These are phyloP conservation scores for Exophiala xenobiotica DNA, from an alignment of 2,329 filamentous ascomycete genomes.

Conservation along the genomic window DNA sequence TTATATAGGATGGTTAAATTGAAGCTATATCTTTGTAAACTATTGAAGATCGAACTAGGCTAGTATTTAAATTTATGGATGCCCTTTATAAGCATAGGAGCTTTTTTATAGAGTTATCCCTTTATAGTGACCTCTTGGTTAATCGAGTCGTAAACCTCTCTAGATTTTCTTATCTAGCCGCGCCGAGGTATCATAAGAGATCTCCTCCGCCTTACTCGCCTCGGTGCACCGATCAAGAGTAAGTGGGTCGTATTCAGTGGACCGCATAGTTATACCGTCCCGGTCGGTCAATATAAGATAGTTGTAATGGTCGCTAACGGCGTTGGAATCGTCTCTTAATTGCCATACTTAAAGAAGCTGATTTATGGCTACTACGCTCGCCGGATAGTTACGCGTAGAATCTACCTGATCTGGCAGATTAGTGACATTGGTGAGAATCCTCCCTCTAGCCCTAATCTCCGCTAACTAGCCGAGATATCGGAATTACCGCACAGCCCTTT, in stretches of 20 bases:
- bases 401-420: constrained; percentile 39
- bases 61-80: constrained; percentile 27
- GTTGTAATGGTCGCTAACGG: constrained; percentile 37
- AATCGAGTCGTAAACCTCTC: constrained; percentile 23
- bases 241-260: constrained; percentile 34
- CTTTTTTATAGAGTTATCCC: constrained; percentile 29
- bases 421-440: constrained; percentile 31
- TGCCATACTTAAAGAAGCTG: constrained; percentile 40
- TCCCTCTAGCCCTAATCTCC: background rate
- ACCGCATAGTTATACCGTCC: constrained; percentile 34
- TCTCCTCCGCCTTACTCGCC: constrained; percentile 23
- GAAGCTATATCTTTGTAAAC: constrained; percentile 3
- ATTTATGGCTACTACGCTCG: constrained; percentile 39
- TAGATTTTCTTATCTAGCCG: constrained; percentile 38
- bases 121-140: constrained; percentile 35
- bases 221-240: constrained; percentile 14
- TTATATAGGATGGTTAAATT: background rate
- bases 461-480: background rate
- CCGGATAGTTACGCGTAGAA: constrained; percentile 29
- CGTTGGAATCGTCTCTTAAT: constrained; percentile 35
- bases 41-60: constrained; percentile 19
- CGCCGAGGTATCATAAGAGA: constrained; percentile 32
- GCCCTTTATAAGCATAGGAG: constrained; percentile 18
- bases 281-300: constrained; percentile 35
- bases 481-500: constrained; percentile 3